Conservation (phyloP, 2,329 filamentous ascomycete species). For the Orbilia brochopaga region DNA sequence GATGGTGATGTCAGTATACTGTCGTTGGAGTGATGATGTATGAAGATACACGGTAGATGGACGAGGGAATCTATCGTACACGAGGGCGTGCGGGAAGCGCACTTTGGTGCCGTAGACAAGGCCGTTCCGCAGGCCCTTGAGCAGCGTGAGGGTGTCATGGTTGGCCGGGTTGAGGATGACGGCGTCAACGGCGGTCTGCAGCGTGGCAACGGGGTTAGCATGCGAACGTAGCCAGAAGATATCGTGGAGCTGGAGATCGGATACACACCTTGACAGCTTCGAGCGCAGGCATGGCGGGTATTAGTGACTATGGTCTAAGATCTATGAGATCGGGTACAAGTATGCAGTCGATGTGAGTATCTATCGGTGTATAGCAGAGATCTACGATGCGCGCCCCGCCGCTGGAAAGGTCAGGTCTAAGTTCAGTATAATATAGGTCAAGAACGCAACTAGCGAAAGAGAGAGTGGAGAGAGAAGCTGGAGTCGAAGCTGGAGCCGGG, state of each 20-base stretch:
- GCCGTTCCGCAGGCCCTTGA: slow-evolving; percentile 96
- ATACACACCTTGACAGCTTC: slow-evolving; percentile 24
- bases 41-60: too few relatives aligned
- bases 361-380: too few relatives aligned
- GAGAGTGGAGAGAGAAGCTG: background rate
- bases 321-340: too few relatives aligned
- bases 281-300: slow-evolving; percentile 26
- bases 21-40: too few relatives aligned
- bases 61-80: slow-evolving; percentile 62
- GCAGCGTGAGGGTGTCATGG: slow-evolving; percentile 79
- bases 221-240: too few relatives aligned
- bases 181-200: slow-evolving; percentile 73
- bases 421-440: too few relatives aligned
- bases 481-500: background rate
- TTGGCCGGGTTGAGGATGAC: slow-evolving; percentile 82
- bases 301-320: background rate
- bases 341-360: too few relatives aligned
- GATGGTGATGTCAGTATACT: slow-evolving; percentile 12
- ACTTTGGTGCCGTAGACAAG: slow-evolving; percentile 96
- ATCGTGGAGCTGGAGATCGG: background rate
- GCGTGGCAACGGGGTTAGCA: slow-evolving; percentile 4
- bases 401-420: too few relatives aligned
- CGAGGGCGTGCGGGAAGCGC: slow-evolving; percentile 94
- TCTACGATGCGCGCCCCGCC: too few relatives aligned
- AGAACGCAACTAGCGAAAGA: too few relatives aligned